These are phyloP conservation scores for Stellera chamaejasme DNA, from an alignment of 345 rosid species.

Conservation along the genomic window DNA sequence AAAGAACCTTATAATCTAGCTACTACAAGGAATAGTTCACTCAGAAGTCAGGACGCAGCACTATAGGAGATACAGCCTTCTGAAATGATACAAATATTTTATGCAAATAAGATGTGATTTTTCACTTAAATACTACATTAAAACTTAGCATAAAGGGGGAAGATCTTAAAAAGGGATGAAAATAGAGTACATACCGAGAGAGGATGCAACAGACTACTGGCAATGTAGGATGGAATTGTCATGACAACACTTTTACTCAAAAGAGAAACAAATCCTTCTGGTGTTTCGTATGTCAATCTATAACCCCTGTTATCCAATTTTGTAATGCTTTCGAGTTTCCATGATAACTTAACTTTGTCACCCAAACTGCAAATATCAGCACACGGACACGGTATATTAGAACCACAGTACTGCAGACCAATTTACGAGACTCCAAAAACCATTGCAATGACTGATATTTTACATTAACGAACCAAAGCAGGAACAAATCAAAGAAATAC, in stretches of 20 bases:
- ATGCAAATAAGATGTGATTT: too few species aligned
- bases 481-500: constrained; percentile 7
- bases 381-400: neutral
- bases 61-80: too few species aligned
- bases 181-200: constrained; percentile 56
- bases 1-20: too few species aligned
- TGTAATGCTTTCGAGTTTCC: constrained; percentile 68
- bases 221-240: constrained; percentile 84
- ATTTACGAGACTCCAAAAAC: neutral
- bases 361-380: constrained; percentile 57
- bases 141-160: too few species aligned
- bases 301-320: constrained; percentile 56
- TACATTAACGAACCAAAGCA: constrained; percentile 2
- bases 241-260: constrained; percentile 65
- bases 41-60: too few species aligned
- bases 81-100: too few species aligned
- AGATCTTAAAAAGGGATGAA: neutral
- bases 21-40: too few species aligned
- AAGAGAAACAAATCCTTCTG: constrained; percentile 67
- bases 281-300: constrained; percentile 78
- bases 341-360: constrained; percentile 63
- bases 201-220: constrained; percentile 62
- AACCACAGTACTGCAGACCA: constrained; percentile 6
- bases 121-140: too few species aligned
- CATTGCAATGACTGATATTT: neutral